phyloP scores from a whole-genome alignment of 1,284 basidiomycete species.

The Pyrrhoderma noxium region DNA sequence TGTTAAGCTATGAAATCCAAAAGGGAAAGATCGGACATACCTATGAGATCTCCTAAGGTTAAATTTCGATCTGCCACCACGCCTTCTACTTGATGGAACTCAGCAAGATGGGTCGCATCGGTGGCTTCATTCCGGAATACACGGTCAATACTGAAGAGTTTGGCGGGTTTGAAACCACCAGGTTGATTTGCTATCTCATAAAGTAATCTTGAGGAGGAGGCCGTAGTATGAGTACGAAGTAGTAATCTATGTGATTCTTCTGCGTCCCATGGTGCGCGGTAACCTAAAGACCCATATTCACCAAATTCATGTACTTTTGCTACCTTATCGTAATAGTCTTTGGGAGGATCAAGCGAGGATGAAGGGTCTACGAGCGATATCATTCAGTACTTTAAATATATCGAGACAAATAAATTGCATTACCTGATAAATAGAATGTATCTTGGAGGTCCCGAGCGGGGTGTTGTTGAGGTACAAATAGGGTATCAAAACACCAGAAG shows the following conservation, averaged over 20 bases:
- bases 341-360: conserved; percentile 68
- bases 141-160: conserved; percentile 96
- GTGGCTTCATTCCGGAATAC: conserved; percentile 99
- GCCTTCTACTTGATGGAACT: conserved; percentile 99
- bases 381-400: neutral
- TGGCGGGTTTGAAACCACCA: conserved; percentile 90
- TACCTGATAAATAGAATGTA: conserved; percentile 96
- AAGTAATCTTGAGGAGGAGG: conserved; percentile 91
- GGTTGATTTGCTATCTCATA: conserved; percentile 75
- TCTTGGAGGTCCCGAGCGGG: conserved; percentile 97
- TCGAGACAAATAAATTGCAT: conserved; percentile 13
- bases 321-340: conserved; percentile 88
- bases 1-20: conserved; percentile 10
- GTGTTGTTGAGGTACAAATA: conserved; percentile 99
- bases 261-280: conserved; percentile 93
- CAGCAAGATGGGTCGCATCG: conserved; percentile 98
- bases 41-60: conserved; percentile 96
- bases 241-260: conserved; percentile 90
- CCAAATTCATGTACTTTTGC: conserved; percentile 85
- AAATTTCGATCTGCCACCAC: conserved; percentile 94
- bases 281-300: conserved; percentile 93
- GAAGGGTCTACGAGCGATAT: conserved; percentile 60
- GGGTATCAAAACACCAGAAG: conserved; percentile 99
- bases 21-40: conserved; percentile 35
- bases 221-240: conserved; percentile 95